A percentile compares a stretch with the other conserved stretches of the same genome.
Evolutionary conservation across 139 green algal species (phyloP).

Genomic region (Haematococcus sp.): DNA sequence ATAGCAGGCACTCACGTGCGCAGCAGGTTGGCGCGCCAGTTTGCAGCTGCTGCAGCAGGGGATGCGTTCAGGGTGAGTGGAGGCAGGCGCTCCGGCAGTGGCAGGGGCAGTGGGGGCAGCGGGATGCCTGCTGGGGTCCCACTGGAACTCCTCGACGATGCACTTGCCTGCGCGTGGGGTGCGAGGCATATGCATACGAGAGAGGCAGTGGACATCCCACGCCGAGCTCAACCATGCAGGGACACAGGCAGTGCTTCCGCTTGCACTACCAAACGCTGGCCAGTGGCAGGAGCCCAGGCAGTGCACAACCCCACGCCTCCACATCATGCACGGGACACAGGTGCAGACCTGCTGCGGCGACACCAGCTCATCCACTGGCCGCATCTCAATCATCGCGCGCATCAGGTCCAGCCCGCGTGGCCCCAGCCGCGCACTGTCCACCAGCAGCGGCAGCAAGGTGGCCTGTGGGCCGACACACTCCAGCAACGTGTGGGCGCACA

Average conservation of each 20-base stretch:
- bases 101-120: not conserved
- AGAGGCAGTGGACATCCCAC: too few species aligned
- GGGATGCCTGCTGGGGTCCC: too few species aligned
- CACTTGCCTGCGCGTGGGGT: too few species aligned
- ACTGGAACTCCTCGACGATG: too few species aligned
- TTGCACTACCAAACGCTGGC: too few species aligned
- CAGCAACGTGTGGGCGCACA: not conserved
- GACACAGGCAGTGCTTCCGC: too few species aligned
- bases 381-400: conserved; percentile 49
- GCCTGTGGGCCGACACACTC: conserved; percentile 31
- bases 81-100: not conserved
- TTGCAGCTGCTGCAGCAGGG: conserved; percentile 43
- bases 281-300: too few species aligned
- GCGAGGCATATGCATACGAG: too few species aligned
- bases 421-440: conserved; percentile 56
- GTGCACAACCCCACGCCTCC: too few species aligned
- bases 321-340: too few species aligned
- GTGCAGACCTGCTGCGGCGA: not conserved
- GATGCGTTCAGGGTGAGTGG: not conserved
- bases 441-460: conserved; percentile 68
- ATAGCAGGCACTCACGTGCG: conserved; percentile 24
- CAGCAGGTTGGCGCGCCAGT: conserved; percentile 62
- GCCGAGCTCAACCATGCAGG: too few species aligned
- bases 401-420: conserved; percentile 25
- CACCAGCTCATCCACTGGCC: conserved; percentile 9